Base-by-base conservation (phyloP, 2,329 filamentous ascomycete species). In the Ophiostoma sp. region DNA sequence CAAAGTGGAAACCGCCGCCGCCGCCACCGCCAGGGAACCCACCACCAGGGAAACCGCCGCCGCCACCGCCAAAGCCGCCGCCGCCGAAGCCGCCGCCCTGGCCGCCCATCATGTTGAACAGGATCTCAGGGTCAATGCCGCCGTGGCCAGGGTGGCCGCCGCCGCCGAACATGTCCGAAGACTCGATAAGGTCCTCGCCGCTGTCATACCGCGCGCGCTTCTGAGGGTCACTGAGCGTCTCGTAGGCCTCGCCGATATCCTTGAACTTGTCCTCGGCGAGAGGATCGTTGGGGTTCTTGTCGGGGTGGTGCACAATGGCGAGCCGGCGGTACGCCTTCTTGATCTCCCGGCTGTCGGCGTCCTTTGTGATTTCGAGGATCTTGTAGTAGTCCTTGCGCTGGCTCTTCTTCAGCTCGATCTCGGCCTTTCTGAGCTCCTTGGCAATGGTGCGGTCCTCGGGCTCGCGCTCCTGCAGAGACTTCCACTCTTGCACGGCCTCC, bases 341-440 rank as follows among this genome's bases (percentile, higher is more conserved):
- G 82, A 99, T 95, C 67, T 95, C 87, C 69, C 83, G 83, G 36
- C 96, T 92, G 55, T 85, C 86, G 49, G 93, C 93, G 71, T 93
- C 90, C 83, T 97, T 98, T 69, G 90, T 83, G 8, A 99, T 81
- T 5, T 89, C 91, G 67, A 99, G 87, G 73, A 98, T 97, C 85
- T 97, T 97, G 83, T 99, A 99, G 81, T 97, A 98, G 76, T 99
- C 95, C 80, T 99, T 99, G 71, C 95, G 86, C 80, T 94, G 90
- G 78, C 90, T 91, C 88, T 98, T 98, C 88, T 99, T 99, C 72
- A 98, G 82, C 80, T 99, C 95, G 40, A 97, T 82, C 81, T 99
- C 94, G 1, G 94, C 95, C 74, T 89, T 91, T 69, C 91, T 89
- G 62, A 98, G 87, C 75, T 99, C 95, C 78, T 91, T 93, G 66